Conservation (phyloP, 768 basidiomycete species). For the Leccinum uliginosum region DNA sequence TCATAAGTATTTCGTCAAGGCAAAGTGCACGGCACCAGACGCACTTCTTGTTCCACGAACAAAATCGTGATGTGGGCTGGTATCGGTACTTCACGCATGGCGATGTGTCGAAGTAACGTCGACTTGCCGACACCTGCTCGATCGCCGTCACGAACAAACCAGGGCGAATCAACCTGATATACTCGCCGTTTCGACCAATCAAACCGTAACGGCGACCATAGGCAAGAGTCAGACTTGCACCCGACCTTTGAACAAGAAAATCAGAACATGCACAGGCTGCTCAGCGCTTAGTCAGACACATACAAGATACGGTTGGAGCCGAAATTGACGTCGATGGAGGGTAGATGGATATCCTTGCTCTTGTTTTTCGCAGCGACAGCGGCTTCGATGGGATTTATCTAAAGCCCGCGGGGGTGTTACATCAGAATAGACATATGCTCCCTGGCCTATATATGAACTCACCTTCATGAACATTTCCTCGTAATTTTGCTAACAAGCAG, state of each 20-base stretch:
- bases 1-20: neutral
- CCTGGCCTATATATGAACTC: neutral
- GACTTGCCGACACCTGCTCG: slow-evolving; percentile 87
- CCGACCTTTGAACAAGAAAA: slow-evolving; percentile 46
- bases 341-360: slow-evolving; percentile 94
- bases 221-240: slow-evolving; percentile 82
- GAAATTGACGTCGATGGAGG: slow-evolving; percentile 94
- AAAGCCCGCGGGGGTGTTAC: neutral
- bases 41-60: slow-evolving; percentile 96
- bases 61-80: slow-evolving; percentile 94
- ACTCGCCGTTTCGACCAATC: slow-evolving; percentile 79
- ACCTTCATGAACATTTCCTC: slow-evolving; percentile 99
- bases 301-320: slow-evolving; percentile 92
- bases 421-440: neutral
- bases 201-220: slow-evolving; percentile 88
- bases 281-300: slow-evolving; percentile 9
- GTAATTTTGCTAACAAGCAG: slow-evolving; percentile 75
- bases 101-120: slow-evolving; percentile 89
- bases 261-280: slow-evolving; percentile 2
- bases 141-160: neutral
- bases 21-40: slow-evolving; percentile 6
- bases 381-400: slow-evolving; percentile 93
- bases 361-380: slow-evolving; percentile 80
- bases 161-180: neutral
- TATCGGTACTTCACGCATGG: slow-evolving; percentile 91